These are phyloP conservation scores for Excoecaria cochinchinensis DNA, from an alignment of 345 rosid genomes.

Conservation along the genomic window DNA sequence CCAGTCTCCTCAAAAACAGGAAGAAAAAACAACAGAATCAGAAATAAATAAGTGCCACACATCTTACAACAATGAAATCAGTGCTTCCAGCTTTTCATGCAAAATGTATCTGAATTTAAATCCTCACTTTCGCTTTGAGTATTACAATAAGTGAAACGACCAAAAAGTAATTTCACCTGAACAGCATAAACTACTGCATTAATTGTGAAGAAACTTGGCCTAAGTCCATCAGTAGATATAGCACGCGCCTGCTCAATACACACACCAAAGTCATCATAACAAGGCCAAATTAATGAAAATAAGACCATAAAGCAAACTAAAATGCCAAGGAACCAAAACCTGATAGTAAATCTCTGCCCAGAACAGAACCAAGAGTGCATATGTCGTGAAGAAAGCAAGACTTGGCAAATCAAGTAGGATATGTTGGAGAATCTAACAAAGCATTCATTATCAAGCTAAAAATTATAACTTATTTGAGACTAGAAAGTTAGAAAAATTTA, in stretches of 20 bases:
- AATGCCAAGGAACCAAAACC: constrained; percentile 32
- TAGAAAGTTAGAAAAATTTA: neutral
- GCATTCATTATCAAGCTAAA: neutral
- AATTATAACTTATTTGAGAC: constrained; percentile 6
- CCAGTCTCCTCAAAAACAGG: neutral
- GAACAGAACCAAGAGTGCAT: constrained; percentile 81
- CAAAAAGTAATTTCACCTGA: constrained; percentile 60
- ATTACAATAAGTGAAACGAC: constrained; percentile 10
- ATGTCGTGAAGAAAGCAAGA: constrained; percentile 88
- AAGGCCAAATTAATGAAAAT: neutral
- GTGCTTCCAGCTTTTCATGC: constrained; percentile 15
- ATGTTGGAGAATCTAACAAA: constrained; percentile 63
- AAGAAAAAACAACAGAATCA: neutral
- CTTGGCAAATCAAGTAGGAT: constrained; percentile 83
- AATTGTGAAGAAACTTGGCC: constrained; percentile 73
- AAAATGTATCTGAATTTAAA: constrained; percentile 25
- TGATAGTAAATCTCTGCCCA: constrained; percentile 98
- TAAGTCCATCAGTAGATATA: constrained; percentile 77
- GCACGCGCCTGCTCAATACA: constrained; percentile 67
- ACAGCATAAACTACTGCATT: constrained; percentile 68
- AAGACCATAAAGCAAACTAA: neutral
- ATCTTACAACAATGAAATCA: neutral
- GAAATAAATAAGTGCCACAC: neutral
- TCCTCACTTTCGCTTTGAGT: constrained; percentile 8
- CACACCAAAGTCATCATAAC: constrained; percentile 2